Conservation (phyloP, 352 stramenopile species). For the Phytopythium cucurbitacearum region DNA sequence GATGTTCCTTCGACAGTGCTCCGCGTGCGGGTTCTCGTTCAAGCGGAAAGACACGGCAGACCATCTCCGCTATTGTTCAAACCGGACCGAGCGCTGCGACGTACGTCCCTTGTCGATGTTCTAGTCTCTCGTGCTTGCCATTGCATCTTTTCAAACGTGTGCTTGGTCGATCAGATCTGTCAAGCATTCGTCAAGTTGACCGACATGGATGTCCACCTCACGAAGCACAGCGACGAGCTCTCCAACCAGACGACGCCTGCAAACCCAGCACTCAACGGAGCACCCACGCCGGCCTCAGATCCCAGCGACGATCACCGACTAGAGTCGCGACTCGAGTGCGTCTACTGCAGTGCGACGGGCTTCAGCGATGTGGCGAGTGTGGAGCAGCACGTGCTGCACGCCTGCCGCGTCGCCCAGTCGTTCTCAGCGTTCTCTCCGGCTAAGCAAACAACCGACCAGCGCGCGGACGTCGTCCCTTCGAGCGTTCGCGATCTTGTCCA, state of each 20-base stretch:
- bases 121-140: background rate
- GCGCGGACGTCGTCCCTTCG: slow-evolving; percentile 4
- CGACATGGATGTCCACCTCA: slow-evolving; percentile 14
- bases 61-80: slow-evolving; percentile 34
- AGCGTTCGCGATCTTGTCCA: slow-evolving; percentile 15
- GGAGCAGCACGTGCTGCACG: slow-evolving; percentile 27
- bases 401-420: slow-evolving; percentile 33
- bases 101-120: slow-evolving; percentile 17
- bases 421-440: slow-evolving; percentile 9
- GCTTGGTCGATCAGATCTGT: slow-evolving; percentile 18
- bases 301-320: slow-evolving; percentile 5
- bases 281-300: slow-evolving; percentile 1
- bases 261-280: background rate
- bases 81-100: slow-evolving; percentile 47
- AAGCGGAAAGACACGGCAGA: slow-evolving; percentile 31
- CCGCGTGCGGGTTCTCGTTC: slow-evolving; percentile 41
- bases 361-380: slow-evolving; percentile 22
- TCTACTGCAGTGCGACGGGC: slow-evolving; percentile 30
- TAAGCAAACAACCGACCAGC: slow-evolving; percentile 9
- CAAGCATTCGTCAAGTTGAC: slow-evolving; percentile 39
- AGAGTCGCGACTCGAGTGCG: slow-evolving; percentile 20
- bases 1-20: slow-evolving; percentile 17
- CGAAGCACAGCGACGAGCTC: slow-evolving; percentile 2
- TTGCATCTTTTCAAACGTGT: background rate
- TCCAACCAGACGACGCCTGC: background rate